Evolutionary conservation across 148 eudicot genomes (phyloP).

Genomic region (Suaeda aralocaspica): DNA sequence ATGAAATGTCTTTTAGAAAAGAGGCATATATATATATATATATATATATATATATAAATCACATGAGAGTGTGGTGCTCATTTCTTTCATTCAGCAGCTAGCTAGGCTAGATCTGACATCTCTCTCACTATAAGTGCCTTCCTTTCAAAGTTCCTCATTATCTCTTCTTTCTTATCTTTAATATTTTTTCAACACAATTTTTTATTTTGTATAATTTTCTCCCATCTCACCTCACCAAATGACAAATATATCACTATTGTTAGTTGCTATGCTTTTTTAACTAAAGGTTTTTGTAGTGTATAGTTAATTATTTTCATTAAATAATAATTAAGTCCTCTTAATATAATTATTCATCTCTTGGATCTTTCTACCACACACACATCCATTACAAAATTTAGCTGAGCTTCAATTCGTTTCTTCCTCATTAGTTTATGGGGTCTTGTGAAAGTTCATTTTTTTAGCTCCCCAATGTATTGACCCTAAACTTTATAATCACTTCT

Average conservation of each 20-base stretch:
- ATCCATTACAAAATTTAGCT: background rate
- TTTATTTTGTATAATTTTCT: constrained; percentile 14
- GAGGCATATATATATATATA: background rate
- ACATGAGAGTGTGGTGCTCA: constrained; percentile 32
- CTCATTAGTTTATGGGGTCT: constrained; percentile 35
- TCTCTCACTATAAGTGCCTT: constrained; percentile 11
- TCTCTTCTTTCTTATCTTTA: constrained; percentile 4
- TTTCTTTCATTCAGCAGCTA: constrained; percentile 16
- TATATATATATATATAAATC: constrained; percentile 11
- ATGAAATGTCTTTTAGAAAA: constrained; percentile 19
- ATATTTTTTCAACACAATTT: background rate
- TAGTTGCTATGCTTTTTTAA: background rate
- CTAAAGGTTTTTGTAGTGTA: background rate
- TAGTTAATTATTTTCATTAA: background rate
- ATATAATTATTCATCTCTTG: constrained; percentile 2
- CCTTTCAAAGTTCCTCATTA: constrained; percentile 14
- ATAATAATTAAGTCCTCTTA: background rate
- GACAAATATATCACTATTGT: constrained; percentile 23
- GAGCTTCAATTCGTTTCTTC: constrained; percentile 24
- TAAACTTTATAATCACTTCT: constrained; percentile 36
- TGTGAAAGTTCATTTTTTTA: constrained; percentile 27
- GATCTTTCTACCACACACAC: constrained; percentile 18
- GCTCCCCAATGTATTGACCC: constrained; percentile 43
- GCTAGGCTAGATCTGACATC: constrained; percentile 26
- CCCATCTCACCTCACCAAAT: constrained; percentile 27